phyloP scores from a whole-genome alignment of 441 rosid genomes.

The Populus hybrid region DNA sequence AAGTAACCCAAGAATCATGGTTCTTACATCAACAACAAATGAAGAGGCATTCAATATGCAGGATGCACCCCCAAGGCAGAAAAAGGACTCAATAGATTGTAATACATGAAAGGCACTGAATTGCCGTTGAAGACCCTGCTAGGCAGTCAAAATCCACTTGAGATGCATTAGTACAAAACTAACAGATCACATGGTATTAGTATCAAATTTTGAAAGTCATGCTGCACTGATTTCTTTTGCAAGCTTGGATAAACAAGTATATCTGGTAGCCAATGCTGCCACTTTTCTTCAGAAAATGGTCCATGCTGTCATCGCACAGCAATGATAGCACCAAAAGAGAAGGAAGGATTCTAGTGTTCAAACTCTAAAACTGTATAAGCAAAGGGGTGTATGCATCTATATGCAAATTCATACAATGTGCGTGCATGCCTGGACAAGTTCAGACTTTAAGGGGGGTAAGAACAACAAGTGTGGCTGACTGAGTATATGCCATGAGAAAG shows the following conservation, averaged over 20 bases:
- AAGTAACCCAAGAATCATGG: neutral
- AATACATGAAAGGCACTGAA: constrained; percentile 65
- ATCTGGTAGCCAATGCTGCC: neutral
- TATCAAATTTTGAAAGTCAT: neutral
- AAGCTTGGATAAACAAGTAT: neutral
- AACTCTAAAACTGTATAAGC: neutral
- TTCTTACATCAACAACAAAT: constrained; percentile 72
- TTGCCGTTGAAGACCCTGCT: constrained; percentile 73
- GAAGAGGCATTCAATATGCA: constrained; percentile 57
- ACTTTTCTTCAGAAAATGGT: neutral
- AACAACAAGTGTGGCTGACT: neutral
- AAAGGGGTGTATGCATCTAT: neutral
- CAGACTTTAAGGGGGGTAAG: neutral
- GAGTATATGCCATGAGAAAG: neutral
- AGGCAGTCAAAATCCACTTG: constrained; percentile 4
- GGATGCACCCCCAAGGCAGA: constrained; percentile 52
- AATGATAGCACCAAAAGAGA: neutral
- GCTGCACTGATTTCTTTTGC: neutral
- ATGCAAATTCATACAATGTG: neutral
- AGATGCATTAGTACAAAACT: constrained; percentile 1
- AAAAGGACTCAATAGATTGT: constrained; percentile 64
- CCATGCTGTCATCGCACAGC: neutral
- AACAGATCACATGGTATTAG: neutral
- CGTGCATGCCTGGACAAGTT: neutral
- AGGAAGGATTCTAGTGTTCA: neutral